A percentile compares a stretch with the other conserved stretches of the same genome.
These are phyloP conservation scores for Stemphylium vesicarium DNA, from an alignment of 2,329 filamentous ascomycete species.

Conservation along the genomic window DNA sequence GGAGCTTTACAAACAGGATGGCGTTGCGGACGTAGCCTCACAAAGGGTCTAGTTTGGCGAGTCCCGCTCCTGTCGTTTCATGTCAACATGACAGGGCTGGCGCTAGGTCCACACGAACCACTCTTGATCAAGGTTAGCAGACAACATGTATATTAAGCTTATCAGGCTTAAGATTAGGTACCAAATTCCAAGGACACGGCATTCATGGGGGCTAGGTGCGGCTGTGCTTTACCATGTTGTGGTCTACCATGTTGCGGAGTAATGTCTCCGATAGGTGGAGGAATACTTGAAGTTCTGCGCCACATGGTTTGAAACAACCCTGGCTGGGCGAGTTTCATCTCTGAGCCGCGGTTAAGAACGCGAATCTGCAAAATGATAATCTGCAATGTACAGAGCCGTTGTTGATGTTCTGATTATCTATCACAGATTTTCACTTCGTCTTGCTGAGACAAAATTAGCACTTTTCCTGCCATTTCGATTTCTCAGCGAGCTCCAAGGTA, in stretches of 20 bases:
- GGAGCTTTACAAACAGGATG: neutral
- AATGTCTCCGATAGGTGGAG: conserved; percentile 11
- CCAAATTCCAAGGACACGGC: neutral
- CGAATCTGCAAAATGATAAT: neutral
- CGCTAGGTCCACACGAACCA: neutral
- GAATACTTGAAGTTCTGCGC: neutral
- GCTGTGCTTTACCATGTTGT: neutral
- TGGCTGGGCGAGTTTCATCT: neutral
- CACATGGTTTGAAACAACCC: neutral
- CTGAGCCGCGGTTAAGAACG: neutral
- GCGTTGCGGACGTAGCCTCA: neutral
- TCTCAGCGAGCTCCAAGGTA: no score
- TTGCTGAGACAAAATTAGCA: no score
- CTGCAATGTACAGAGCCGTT: neutral
- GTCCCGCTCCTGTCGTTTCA: conserved; percentile 11
- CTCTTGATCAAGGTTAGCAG: neutral
- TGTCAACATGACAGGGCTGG: neutral
- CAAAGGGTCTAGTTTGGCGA: neutral
- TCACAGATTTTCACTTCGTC: no score
- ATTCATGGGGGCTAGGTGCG: neutral
- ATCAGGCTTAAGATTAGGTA: conserved; percentile 4
- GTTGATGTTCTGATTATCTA: no score
- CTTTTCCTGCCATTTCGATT: no score
- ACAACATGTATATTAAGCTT: conserved; percentile 7
- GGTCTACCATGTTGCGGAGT: neutral